Evolutionary conservation across 2,329 filamentous ascomycete species (phyloP).

Genomic region (Trichoderma pleuroti): DNA sequence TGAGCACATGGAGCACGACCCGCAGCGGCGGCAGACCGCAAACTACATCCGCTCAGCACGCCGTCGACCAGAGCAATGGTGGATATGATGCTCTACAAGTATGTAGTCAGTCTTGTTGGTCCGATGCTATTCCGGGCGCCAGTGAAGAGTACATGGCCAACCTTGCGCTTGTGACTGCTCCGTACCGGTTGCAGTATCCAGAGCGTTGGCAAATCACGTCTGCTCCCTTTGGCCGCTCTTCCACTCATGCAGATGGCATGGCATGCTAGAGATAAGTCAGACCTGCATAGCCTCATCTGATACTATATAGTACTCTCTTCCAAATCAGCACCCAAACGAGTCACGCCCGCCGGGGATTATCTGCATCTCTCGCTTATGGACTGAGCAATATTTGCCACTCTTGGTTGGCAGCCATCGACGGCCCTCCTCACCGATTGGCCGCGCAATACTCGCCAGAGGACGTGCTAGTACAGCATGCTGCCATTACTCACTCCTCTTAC

Average conservation of each 20-base stretch:
- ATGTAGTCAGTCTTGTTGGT: not conserved
- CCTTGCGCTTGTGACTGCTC: not conserved
- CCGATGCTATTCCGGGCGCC: not conserved
- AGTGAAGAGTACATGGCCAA: not conserved
- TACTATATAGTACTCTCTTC: not conserved
- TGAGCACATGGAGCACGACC: slow-evolving; percentile 1
- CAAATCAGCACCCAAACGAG: not conserved
- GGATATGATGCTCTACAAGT: not conserved
- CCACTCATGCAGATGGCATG: not conserved
- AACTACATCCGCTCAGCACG: not conserved
- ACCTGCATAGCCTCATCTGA: not conserved
- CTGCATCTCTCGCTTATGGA: slow-evolving; percentile 8
- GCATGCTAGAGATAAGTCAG: not conserved
- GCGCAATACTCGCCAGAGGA: not conserved
- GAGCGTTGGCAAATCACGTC: not conserved
- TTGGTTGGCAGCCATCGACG: not conserved
- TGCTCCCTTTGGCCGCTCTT: not conserved
- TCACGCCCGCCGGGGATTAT: not conserved
- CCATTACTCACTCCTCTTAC: not conserved
- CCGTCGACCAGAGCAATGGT: not conserved
- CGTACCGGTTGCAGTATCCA: not conserved
- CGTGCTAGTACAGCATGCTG: not conserved
- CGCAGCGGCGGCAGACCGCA: slow-evolving; percentile 3
- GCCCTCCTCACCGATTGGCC: not conserved
- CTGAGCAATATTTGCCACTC: not conserved